Conservation (phyloP, 108 stramenopile species). For the Schizochytrium sp. region DNA sequence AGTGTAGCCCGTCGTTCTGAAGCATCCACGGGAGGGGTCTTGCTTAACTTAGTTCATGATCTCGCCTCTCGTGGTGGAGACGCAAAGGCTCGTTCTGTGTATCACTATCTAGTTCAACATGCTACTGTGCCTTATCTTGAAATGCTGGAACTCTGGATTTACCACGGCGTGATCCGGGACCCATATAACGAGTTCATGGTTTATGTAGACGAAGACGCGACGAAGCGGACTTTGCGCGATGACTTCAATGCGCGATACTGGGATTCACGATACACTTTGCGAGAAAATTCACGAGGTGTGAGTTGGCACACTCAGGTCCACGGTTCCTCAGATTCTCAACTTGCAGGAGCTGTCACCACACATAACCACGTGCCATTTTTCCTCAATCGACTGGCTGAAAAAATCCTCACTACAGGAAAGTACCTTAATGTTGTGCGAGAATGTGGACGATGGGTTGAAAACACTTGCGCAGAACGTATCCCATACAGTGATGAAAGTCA, state of each 20-base stretch:
- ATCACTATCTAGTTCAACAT: conserved; percentile 3
- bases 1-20: conserved; percentile 1
- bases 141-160: conserved; percentile 73
- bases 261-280: conserved; percentile 69
- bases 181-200: conserved; percentile 76
- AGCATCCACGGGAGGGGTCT: not conserved
- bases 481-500: conserved; percentile 16
- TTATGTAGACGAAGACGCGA: conserved; percentile 65
- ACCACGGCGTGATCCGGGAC: conserved; percentile 70
- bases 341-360: not conserved
- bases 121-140: conserved; percentile 69
- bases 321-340: not conserved
- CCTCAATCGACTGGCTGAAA: not conserved
- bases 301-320: conserved; percentile 58
- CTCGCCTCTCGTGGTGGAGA: not conserved
- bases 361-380: conserved; percentile 56
- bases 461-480: not conserved
- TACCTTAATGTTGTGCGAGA: conserved; percentile 56
- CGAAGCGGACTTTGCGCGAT: conserved; percentile 65
- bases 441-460: not conserved
- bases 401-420: conserved; percentile 27
- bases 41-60: conserved; percentile 64
- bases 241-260: conserved; percentile 77
- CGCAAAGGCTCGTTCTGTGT: conserved; percentile 1
- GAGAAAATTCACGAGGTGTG: conserved; percentile 25